These are phyloP conservation scores for Trichoderma polysporum DNA, from an alignment of 2,329 filamentous ascomycete genomes.

Conservation along the genomic window DNA sequence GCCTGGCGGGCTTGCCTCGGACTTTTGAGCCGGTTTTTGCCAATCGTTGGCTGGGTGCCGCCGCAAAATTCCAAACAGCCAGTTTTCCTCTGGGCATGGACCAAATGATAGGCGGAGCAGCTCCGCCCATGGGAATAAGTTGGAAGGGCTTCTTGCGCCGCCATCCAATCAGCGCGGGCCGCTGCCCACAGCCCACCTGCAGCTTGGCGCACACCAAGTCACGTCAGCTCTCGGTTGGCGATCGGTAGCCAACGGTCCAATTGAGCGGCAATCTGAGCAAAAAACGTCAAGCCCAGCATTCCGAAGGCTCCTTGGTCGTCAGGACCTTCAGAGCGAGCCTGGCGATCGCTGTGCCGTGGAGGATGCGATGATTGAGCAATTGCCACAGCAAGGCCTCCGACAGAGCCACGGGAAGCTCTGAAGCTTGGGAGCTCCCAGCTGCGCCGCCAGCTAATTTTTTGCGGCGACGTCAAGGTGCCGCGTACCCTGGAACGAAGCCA, in stretches of 20 bases:
- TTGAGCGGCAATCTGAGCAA: conserved; percentile 1
- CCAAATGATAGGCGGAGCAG: conserved; percentile 20
- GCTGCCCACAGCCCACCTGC: conserved; percentile 16
- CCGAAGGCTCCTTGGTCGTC: neutral
- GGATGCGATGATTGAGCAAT: neutral
- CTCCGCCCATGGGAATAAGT: conserved; percentile 9
- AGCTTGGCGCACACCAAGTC: conserved; percentile 13
- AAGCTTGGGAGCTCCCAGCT: neutral
- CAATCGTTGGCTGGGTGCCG: neutral
- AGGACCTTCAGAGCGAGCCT: neutral
- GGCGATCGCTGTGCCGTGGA: neutral
- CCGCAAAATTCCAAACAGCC: conserved; percentile 11
- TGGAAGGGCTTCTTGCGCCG: conserved; percentile 1
- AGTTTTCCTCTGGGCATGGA: conserved; percentile 1
- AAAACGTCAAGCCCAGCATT: neutral
- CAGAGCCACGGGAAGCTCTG: neutral
- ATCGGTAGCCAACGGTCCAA: conserved; percentile 8
- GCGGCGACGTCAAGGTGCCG: conserved; percentile 9
- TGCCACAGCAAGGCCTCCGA: neutral
- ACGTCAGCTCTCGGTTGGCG: conserved; percentile 18
- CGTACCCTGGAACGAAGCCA: conserved; percentile 25
- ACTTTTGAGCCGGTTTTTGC: conserved; percentile 3
- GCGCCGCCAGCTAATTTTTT: neutral
- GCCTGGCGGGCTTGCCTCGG: neutral
- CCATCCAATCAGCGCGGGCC: conserved; percentile 14